Base-by-base conservation (phyloP, 75 land plant genomes). In the Pinus tabuliformis region DNA sequence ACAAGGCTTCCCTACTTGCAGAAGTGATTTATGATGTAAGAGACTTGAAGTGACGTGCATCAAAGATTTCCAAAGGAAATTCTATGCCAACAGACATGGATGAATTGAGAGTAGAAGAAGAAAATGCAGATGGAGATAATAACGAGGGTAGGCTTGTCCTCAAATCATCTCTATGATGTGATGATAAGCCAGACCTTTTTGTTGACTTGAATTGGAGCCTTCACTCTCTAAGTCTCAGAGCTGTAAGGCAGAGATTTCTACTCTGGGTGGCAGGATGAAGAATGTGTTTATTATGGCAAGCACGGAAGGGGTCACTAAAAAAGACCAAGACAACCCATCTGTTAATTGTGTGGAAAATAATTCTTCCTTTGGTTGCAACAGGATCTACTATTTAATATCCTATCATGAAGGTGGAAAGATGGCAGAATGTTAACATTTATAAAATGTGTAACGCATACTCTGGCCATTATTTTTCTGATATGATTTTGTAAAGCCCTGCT, bases 1-100 rank as follows among this genome's bases (percentile, higher is more conserved):
- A 93, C 81, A 93, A 93, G 72, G 96, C 96, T 24, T 82, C 91
- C 3, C 73, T 93, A 63, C 91, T 93, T 61, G 93, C 89, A 22
- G 90, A 93, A 85, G 96, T 93, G 37, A 87, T 93, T 58, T 80
- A 57, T 30, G 88, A 93, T 66, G 85, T 93, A 39, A 93, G 82
- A 73, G 85, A 84, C 71, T 80, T 93, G 62, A 89, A 89, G 76
- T 57, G 75, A 74, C 75, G 78, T 16, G 96, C 91, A 2, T 62
- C 75, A 37, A 88, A 91, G 66, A 83, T 83, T 60, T 81, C 82
- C 54, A 78, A 91, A 59, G 87, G 84, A 20, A 59, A 66, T 70
- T 75, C 88, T 15, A 62, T 93, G n/a, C 96, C 96, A 58, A 83
- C 84, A 39, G 93, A 93, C 54, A 45, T 70, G 13, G 93, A 93